Base-by-base conservation (phyloP, 2,329 filamentous ascomycete genomes). In the Kalmusia sp. region DNA sequence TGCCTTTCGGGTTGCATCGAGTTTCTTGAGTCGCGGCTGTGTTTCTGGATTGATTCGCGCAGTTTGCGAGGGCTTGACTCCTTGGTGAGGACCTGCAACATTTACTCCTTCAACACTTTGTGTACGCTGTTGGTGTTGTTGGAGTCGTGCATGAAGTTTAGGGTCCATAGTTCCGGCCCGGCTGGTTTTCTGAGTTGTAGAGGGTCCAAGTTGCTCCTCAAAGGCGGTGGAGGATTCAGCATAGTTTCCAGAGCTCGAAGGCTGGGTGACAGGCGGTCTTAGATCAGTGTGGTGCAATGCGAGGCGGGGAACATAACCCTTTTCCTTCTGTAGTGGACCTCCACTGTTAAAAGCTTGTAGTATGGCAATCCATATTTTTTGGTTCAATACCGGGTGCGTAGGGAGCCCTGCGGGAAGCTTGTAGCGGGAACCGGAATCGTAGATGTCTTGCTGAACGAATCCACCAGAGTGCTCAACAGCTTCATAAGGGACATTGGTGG, bases 361-460 rank as follows among this genome's bases (percentile, higher is more conserved):
- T 25, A 34, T 34, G 3, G 11, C 12, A 22, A 6, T 12, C 43
- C 28, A 34, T 30, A 46, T 15, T 6, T 6, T 33, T 22, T 33
- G 27, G 21, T 37, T 24, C 12, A 6, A 12, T 4, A 31, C 3
- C 43, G 14, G 27, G 14, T 17, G 3, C 3, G 25, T 15, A 5
- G 14, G 3, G 6, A n/a, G 8, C 21, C 4, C 8, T 3, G 11
- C 9, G 3, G 69, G 65, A 11, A 70, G 57, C 54, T 62, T 67
- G 58, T 68, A 70, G 6, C 60, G 59, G 2, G 68, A 71, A 2
- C 69, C 69, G 35, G 65, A 68, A 14, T 72, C 68, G 41, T 52
- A 68, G 15, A 37, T 45, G n/a, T 28, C 22, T 7, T 61, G 44
- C 11, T 61, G 28, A 14, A 22, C 12, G 22, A 52, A 46, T 3